These are phyloP conservation scores for Coemansia sp. DNA, from an alignment of 192 early-diverging fungal species.

Conservation along the genomic window DNA sequence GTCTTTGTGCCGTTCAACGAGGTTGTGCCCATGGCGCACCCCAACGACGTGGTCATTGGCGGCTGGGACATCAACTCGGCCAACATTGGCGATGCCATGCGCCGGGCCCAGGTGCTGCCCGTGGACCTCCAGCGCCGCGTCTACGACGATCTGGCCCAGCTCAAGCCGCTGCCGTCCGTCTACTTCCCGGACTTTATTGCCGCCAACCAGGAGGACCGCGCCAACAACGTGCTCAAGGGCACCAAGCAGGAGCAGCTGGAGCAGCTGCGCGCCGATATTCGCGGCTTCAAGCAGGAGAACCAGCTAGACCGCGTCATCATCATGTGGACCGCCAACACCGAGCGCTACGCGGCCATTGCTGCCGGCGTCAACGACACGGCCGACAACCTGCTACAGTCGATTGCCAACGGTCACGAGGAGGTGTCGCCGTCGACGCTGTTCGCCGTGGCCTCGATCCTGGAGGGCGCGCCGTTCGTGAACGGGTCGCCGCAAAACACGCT, in stretches of 20 bases:
- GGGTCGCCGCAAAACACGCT: constrained; percentile 99
- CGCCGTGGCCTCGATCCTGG: constrained; percentile 92
- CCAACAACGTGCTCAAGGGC: constrained; percentile 85
- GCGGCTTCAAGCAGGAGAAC: constrained; percentile 88
- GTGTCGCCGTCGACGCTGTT: constrained; percentile 95
- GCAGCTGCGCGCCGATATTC: constrained; percentile 89
- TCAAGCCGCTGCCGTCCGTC: constrained; percentile 89
- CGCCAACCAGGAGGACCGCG: constrained; percentile 95
- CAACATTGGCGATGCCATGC: constrained; percentile 89
- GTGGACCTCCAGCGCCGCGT: constrained; percentile 96
- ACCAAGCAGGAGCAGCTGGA: constrained; percentile 91
- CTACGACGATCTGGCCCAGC: constrained; percentile 64
- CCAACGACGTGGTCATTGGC: constrained; percentile 94
- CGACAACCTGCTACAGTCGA: constrained; percentile 80
- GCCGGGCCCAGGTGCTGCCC: constrained; percentile 91
- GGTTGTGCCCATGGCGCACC: constrained; percentile 94
- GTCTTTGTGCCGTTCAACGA: constrained; percentile 89
- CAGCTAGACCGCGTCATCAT: constrained; percentile 89
- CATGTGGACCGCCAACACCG: constrained; percentile 99
- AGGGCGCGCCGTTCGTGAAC: constrained; percentile 96
- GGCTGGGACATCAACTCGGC: constrained; percentile 94
- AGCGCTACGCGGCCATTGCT: constrained; percentile 72
- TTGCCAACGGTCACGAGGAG: constrained; percentile 79
- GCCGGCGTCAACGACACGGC: constrained; percentile 96
- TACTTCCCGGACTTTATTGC: constrained; percentile 99